Base-by-base conservation (phyloP, 148 eudicot genomes). In the Fagopyrum esculentum region DNA sequence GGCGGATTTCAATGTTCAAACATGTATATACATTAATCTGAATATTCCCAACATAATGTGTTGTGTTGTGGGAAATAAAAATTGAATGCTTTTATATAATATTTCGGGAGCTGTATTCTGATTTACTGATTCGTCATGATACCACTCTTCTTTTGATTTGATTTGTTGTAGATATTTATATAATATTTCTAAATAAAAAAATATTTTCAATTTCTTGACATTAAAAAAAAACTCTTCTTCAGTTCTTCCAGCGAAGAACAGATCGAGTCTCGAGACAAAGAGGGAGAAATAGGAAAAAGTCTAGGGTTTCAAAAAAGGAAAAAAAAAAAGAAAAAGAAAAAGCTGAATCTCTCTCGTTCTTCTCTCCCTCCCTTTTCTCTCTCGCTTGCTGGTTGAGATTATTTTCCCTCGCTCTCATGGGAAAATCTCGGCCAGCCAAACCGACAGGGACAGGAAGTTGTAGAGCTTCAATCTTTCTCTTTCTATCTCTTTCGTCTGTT, bases 371-470 rank as follows among this genome's bases (percentile, higher is more conserved):
- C 43, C 43, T 66, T 15, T 46, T 66, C 71, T 66, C 71, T 66
- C 71, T 66, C 71, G 71, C 47, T 66, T 46, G 47, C 71, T 66
- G 46, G 7, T 29, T 17, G 71, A 66, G 45, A 66, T 66, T 15
- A 66, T 66, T 66, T 66, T 66, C 71, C 71, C 71, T 66, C 71
- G 71, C 47, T 66, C 71, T 66, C 71, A 35, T 46, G 71, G 71
- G 71, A 66, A 66, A 40, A 66, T 43, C 71, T 66, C 71, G 46
- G 71, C 71, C 71, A 66, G 47, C 47, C 71, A 66, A 13, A 66
- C 71, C 19, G 71, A 66, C 71, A 66, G 47, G 71, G 71, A 66
- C 71, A 66, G 45, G 71, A 66, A 66, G 71, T 40, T 66, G 46
- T 9, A 66, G 69, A 63, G 69, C 44, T 29, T 63, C 69, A 63